Evolutionary conservation across 2,329 filamentous ascomycete genomes (phyloP), one percentile per base, ranked within the genome.

Genomic region (Sordariomycetes sp.): DNA sequence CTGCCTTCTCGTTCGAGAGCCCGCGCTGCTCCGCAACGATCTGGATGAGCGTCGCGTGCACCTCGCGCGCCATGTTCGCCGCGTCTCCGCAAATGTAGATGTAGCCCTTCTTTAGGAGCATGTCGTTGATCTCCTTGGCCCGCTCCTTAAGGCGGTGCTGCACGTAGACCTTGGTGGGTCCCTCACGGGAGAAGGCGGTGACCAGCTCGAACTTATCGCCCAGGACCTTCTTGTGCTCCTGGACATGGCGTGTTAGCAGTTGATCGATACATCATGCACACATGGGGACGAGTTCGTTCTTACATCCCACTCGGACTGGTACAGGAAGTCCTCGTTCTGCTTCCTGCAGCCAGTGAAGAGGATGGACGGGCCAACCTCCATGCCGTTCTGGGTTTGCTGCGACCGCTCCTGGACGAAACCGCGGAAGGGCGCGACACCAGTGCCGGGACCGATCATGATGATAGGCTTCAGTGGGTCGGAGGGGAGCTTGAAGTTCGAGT

Each of bases 51-150:
- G 90, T 83, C 25, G 85, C 78, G 69, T 95, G 96, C 66, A 96
- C 90, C 69, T 95, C 91, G 59, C 91, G 85, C 53, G 91, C 91
- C 91, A 96, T 96, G 75, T 96, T 91, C 58, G 94, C 89, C 0
- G 95, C 95, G 68, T 99, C 94, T 74, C 94, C 94, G 66, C 95
- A 99, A 59, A 99, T 92, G 70, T 99, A 99, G 70, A 99, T 91
- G 73, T 94, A 96, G 5, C 90, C 94, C 70, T 91, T 88, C 71
- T 90, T 78, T 63, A 87, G 78, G 10, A 99, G 78, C 1, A 99
- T 82, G 62, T 92, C 85, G 72, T 95, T 92, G 73, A 99, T 80
- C 65, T 96, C 84, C 65, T 88, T 81, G 59, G 88, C 85, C 55
- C 85, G 79, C 71, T 97, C 89, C 73, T 88, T 86, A 60, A 99